Percentiles rank a stretch among this genome's conserved stretches.
These are phyloP conservation scores for Populus pruinosa DNA, from an alignment of 345 rosid genomes.

Conservation along the genomic window DNA sequence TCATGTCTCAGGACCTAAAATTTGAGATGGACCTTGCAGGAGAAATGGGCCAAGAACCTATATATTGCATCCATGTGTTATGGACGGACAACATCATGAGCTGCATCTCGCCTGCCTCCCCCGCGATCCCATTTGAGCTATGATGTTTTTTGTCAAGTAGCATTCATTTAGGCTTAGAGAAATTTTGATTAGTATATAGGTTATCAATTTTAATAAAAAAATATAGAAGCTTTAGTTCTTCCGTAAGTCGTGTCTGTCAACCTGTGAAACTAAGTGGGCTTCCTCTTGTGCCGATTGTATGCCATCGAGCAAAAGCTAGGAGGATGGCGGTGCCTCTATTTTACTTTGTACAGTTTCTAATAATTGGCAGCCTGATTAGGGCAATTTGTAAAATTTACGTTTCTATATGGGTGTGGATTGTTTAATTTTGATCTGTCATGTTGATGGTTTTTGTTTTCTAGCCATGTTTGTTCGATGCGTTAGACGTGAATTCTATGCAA, in stretches of 20 bases:
- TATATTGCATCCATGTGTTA: constrained; percentile 81
- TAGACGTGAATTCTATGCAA: neutral
- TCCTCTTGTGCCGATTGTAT: neutral
- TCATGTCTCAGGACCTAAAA: neutral
- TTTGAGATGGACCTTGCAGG: constrained; percentile 47
- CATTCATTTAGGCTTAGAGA: constrained; percentile 17
- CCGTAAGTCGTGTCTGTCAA: neutral
- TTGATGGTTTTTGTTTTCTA: neutral
- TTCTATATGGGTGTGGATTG: neutral
- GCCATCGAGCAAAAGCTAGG: neutral
- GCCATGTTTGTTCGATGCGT: neutral
- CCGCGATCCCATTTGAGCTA: neutral
- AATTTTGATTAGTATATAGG: constrained; percentile 23
- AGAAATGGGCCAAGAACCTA: constrained; percentile 86
- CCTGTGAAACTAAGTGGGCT: neutral
- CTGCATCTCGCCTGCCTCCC: neutral
- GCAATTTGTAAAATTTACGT: neutral
- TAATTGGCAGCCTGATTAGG: neutral
- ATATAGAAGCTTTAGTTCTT: constrained; percentile 13
- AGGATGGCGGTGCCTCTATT: neutral
- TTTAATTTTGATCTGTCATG: neutral
- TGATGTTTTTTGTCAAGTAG: constrained; percentile 1
- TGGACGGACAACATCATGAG: constrained; percentile 85
- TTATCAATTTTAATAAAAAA: constrained; percentile 27
- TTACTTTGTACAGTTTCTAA: constrained; percentile 9